Base-by-base conservation (phyloP, 2,329 filamentous ascomycete species). In the Trichoderma oligosporum region DNA sequence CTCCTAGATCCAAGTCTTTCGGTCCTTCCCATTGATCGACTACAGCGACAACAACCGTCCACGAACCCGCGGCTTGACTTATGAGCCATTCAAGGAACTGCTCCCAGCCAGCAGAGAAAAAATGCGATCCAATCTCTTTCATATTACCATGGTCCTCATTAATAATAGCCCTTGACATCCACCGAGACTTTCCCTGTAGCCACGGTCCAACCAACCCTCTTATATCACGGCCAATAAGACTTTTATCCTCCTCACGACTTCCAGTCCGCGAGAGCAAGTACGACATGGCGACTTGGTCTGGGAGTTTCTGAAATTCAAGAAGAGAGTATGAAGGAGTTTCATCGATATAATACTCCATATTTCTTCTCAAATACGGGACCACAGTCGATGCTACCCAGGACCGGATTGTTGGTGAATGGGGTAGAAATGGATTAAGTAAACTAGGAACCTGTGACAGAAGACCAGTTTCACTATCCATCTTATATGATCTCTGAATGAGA, bases 11-110 rank as follows among this genome's bases (percentile, higher is more conserved):
- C 45, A 87, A 78, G 65, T 92, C 88, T 6, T 76, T 75, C 0
- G 88, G 87, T 0, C 88, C 89, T 64, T 86, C 83, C 88, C 88
- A 93, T 61, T 88, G 81, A 60, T 85, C 80, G 31, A 91, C 74
- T 7, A 81, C 84, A 47, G 78, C 77, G 29, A 85, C 76, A n/a
- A 83, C 81, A n/a, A 84, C 74, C 24, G 70, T 74, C 78, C 89
- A 87, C 14, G 83, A 80, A 18, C 75, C 76, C 4, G 76, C 74
- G 1, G 87, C 84, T 60, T 84, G 82, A 2, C 73, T 67, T 12
- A 81, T 76, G 36, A 93, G 76, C 87, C 88, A 92, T 55, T 80
- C 76, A 52, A 88, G 82, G 4, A 87, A 76, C 61, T 82, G 78
- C 61, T 89, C 84, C 87, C 88, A 92, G 7, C 84, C 86, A 39